phyloP scores from a whole-genome alignment of 179 eudicot genomes.

The Heliamphora pulchella region DNA sequence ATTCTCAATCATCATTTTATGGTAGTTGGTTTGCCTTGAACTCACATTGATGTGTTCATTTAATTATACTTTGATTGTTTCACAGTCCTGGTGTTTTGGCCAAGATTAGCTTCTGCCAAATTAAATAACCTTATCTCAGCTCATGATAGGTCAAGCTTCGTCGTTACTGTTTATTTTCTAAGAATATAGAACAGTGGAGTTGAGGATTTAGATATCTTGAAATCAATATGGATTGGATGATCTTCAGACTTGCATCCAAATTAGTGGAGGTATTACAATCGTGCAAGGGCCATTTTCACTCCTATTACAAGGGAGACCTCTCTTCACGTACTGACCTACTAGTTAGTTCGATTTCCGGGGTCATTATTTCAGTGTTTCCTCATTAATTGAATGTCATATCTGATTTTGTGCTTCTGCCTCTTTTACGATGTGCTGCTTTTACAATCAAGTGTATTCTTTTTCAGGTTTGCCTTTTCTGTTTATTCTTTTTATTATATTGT shows the following conservation, averaged over 20 bases:
- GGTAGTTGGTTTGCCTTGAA: neutral
- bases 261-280: neutral
- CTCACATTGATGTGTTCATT: neutral
- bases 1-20: neutral
- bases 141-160: neutral
- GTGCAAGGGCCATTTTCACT: no score
- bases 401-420: neutral
- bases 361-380: neutral
- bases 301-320: no score
- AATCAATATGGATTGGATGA: neutral
- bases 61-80: neutral
- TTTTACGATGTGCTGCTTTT: slow-evolving; percentile 4
- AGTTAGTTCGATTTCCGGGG: no score
- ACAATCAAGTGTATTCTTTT: neutral
- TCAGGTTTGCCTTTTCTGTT: neutral
- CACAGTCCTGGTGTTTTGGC: neutral
- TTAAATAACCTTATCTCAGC: neutral
- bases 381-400: neutral
- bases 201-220: neutral
- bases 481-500: neutral
- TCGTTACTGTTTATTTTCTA: neutral
- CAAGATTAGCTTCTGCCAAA: neutral
- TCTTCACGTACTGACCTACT: no score
- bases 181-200: no score
- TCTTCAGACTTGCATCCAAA: neutral